Base-by-base conservation (phyloP, 2,329 filamentous ascomycete species). In the Aspergillus brasiliensis region DNA sequence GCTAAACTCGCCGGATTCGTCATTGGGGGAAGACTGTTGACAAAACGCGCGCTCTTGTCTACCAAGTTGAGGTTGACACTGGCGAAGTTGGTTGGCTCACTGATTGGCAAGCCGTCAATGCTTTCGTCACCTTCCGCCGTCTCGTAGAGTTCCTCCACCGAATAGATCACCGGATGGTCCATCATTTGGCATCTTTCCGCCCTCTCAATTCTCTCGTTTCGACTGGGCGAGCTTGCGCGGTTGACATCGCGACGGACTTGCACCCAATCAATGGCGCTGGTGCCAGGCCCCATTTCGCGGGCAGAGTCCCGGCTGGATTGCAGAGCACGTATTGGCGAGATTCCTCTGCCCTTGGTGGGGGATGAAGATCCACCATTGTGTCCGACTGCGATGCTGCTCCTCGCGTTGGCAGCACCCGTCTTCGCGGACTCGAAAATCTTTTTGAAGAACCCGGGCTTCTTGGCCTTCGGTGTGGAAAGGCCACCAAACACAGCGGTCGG, bases 201-300 rank as follows among this genome's bases (percentile, higher is more conserved):
- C 56, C 94, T 84, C 73, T 99, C 95, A 40, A 87, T 83, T 19
- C 89, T 86, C 78, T 99, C 95, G 65, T 94, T 95, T 62, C 88
- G 89, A 75, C 93, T 97, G 38, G 97, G 82, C 0, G 94, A 95
- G 71, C 97, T 98, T 3, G 94, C 96, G 37, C 95, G 86, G 75
- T 99, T 98, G 49, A 99, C 90, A 76, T 99, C 96, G 48, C 95
- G 87, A 37, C 95, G 89, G 21, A 98, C 92, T 74, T 98, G 93
- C n/a, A 99, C 92, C 93, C 95, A 99, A 73, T 98, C 94, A 13
- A 91, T 79, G 25, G 73, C 67, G 59, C 76, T 80, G 67, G 78
- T 73, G 38, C 80, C 84, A 6, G 90, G 75, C 2, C 90, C 91
- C 84, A 90, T 90, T 17, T 96, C 92, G 58, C 85, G 84, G 13